phyloP scores from a whole-genome alignment of 148 eudicot genomes.

The Rhododendron kiyosumense region DNA sequence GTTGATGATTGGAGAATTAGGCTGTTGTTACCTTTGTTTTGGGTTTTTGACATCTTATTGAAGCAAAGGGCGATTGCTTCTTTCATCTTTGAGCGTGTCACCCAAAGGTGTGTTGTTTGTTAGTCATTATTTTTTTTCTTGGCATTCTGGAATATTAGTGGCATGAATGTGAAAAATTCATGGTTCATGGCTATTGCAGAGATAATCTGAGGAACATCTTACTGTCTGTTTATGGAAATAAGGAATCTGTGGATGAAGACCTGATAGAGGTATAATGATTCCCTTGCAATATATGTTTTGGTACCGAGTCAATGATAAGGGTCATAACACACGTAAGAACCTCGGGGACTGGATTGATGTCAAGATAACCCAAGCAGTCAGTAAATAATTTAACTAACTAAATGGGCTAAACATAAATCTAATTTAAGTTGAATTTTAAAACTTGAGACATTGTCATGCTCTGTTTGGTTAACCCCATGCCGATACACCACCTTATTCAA shows the following conservation, averaged over 20 bases:
- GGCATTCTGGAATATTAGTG: not conserved
- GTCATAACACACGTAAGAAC: not conserved
- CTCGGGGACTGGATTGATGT: not conserved
- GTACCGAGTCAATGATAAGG: not conserved
- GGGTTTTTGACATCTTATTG: slow-evolving; percentile 71
- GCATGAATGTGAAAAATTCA: slow-evolving; percentile 6
- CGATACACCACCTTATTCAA: not conserved
- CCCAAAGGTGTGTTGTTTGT: slow-evolving; percentile 39
- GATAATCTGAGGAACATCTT: slow-evolving; percentile 61
- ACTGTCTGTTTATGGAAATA: slow-evolving; percentile 69
- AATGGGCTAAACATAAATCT: not conserved
- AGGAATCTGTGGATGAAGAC: slow-evolving; percentile 84
- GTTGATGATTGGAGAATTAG: slow-evolving; percentile 98
- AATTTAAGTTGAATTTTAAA: not conserved
- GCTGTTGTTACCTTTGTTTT: slow-evolving; percentile 70
- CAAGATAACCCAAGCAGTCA: not conserved
- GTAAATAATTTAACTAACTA: not conserved
- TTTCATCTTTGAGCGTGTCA: slow-evolving; percentile 64
- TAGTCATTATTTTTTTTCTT: not conserved
- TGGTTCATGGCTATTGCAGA: slow-evolving; percentile 29
- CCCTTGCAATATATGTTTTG: not conserved
- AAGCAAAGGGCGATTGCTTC: slow-evolving; percentile 77
- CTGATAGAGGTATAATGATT: slow-evolving; percentile 57
- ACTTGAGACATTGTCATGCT: not conserved
- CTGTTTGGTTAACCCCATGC: not conserved